Base-by-base conservation (phyloP, 805 yeast genomes). In the Schizosaccharomyces octosporus region DNA sequence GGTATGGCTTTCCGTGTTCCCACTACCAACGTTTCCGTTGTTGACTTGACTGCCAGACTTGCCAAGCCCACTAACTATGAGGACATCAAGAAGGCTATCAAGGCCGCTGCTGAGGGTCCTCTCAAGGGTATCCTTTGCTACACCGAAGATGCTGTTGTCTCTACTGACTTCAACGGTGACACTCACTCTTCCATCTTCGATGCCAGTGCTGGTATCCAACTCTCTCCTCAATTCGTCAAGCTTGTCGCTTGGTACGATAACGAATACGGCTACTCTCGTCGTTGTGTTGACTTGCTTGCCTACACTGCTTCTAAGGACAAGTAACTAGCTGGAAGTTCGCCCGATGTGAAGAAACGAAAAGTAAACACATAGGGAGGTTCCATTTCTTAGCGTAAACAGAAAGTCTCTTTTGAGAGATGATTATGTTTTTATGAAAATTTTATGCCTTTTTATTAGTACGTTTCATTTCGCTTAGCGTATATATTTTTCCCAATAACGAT, bases 1-100 rank as follows among this genome's bases (percentile, higher is more conserved):
- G 95, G 95, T 79, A 79, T 87, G 82, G 82, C 95, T 65, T 78
- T 87, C 77, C 85, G 95, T 78, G 95, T 87, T 65, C 95, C 95
- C 75, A 87, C 95, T 72, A 81, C 81, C 67, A 95, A 87, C 73
- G 95, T 87, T 64, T 87, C 95, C 65, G 93, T 87, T 71, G 95
- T 87, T 70, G 95, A 87, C 75, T 78, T 87, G 76, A 87, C 95
- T 65, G 87, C 82, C 72, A 84, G 85, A 75, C 79, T 86, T 72
- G 79, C 76, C 76, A 86, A 78, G 73, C 77, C 80, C 67, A 79
- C 94, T 66, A 76, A 89, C 66, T 85, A 85, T 77, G 94, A 82
- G 68, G 88, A 84, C 75, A 87, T 87, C 77, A 79, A 83, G 74
- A 80, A 78, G 64, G 84, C 82, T 71, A 70, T 86, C 72, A 81